Evolutionary conservation across 129 eudicot species (phyloP).

Genomic region (Mikania micrantha): DNA sequence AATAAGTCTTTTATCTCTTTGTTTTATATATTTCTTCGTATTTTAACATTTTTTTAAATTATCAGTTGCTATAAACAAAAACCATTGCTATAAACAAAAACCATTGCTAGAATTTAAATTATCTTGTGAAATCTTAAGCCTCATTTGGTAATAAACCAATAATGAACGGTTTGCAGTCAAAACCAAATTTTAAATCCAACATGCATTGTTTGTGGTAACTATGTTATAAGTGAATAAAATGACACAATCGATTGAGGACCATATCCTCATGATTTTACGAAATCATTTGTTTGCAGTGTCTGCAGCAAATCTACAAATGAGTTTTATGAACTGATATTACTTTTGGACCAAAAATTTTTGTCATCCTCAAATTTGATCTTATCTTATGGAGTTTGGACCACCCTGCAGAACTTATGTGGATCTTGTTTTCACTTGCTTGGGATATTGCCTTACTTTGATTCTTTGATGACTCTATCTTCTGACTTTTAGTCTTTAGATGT

Average conservation of each 20-base stretch:
- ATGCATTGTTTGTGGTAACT: not conserved
- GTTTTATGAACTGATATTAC: conserved; percentile 19
- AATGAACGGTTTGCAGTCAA: not conserved
- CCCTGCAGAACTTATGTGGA: conserved; percentile 24
- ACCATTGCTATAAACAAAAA: not conserved
- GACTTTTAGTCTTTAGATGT: conserved; percentile 3
- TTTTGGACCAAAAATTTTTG: conserved; percentile 33
- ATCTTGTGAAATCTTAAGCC: not conserved
- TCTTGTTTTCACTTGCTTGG: conserved; percentile 26
- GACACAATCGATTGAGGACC: conserved; percentile 15
- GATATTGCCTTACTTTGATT: conserved; percentile 10
- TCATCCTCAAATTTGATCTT: conserved; percentile 17
- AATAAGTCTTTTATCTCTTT: too few relatives aligned
- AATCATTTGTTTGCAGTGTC: conserved; percentile 24
- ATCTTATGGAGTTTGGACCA: conserved; percentile 25
- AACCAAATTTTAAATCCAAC: conserved; percentile 6
- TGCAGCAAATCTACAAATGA: conserved; percentile 20
- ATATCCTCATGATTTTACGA: conserved; percentile 22
- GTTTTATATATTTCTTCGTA: too few relatives aligned
- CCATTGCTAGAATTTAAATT: not conserved
- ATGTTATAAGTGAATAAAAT: conserved; percentile 4
- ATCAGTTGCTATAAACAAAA: not conserved
- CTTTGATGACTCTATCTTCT: conserved; percentile 11
- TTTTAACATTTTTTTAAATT: too few relatives aligned
- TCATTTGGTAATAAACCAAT: not conserved